A percentile compares a stretch with the other conserved stretches of the same genome.
Evolutionary conservation across 352 stramenopile genomes (phyloP).

Genomic region (Phytophthora cajani): DNA sequence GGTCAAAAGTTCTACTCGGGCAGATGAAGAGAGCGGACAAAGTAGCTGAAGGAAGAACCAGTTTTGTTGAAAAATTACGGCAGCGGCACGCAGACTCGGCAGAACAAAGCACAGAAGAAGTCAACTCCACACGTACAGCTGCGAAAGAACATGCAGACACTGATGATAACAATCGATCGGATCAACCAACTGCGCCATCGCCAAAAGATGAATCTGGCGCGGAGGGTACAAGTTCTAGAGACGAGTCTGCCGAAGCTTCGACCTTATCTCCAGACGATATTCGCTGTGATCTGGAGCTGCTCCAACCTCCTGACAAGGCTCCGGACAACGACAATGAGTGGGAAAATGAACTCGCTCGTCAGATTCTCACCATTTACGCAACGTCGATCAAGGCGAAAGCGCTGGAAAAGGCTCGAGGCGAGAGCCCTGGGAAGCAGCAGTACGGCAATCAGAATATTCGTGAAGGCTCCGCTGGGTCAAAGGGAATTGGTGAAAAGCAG

Average conservation of each 20-base stretch:
- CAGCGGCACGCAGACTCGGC: conserved; percentile 13
- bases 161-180: conserved; percentile 7
- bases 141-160: not conserved
- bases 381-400: conserved; percentile 76
- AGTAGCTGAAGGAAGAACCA: conserved; percentile 4
- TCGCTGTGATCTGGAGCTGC: conserved; percentile 61
- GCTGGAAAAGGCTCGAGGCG: conserved; percentile 17
- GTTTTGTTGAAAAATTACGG: conserved; percentile 46
- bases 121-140: not conserved
- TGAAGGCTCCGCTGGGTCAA: not conserved
- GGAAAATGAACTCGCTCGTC: conserved; percentile 91
- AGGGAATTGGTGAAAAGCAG: conserved; percentile 2
- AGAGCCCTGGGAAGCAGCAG: conserved; percentile 7
- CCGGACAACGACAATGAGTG: conserved; percentile 80
- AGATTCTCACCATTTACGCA: conserved; percentile 90
- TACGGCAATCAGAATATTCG: not conserved
- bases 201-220: not conserved
- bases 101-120: not conserved
- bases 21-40: conserved; percentile 22
- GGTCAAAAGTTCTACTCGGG: conserved; percentile 50
- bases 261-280: conserved; percentile 19
- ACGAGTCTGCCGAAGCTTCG: not conserved
- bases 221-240: not conserved
- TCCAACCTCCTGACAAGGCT: conserved; percentile 51
- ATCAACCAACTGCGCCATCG: not conserved